Evolutionary conservation across 176 grass and related monocot species (phyloP), one percentile per base, ranked within the genome.

Genomic region (Triticum monococcum): DNA sequence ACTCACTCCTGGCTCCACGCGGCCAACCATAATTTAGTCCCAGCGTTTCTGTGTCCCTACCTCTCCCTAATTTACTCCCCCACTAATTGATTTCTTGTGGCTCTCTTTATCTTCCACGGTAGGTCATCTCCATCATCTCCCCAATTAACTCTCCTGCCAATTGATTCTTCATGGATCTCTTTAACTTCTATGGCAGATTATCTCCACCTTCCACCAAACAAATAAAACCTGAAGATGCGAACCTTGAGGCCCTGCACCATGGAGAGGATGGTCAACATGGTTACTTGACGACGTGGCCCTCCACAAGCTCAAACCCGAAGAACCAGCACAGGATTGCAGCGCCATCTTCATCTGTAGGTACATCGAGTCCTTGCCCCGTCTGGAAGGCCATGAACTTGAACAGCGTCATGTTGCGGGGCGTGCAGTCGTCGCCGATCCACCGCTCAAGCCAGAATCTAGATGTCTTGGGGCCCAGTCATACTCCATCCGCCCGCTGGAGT

Each of bases 371-470:
- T 98, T 98, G 14, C 41, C 93, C 95, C 0, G 91, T 91, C 92
- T 98, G 95, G 85, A 95, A 98, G 59, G 93, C 93, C 74, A 91
- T 98, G 91, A 98, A 98, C 90, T 98, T 98, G 84, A 98, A 98
- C 48, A 91, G 91, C 40, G 93, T 89, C 8, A 67, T 87, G 75
- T 86, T 93, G 23, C 89, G 89, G 84, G 93, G 90, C 18, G 30
- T 57, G 37, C 95, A 93, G 20, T 91, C 91, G 12, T 90, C 89
- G 24, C 88, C 93, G 78, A 98, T 79, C 95, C 95, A 95, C 85
- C 93, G 77, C 84, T 95, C 95, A 5, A 91, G 93, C 70, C 80
- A 75, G 83, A 93, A 98, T 16, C 48, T 79, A 11, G 87, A 77
- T 0, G 93, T 93, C 87, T 98, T 87, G 13, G 93, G 80, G 37